Evolutionary conservation across 345 rosid species (phyloP).

Genomic region (Fremontodendron californicum): DNA sequence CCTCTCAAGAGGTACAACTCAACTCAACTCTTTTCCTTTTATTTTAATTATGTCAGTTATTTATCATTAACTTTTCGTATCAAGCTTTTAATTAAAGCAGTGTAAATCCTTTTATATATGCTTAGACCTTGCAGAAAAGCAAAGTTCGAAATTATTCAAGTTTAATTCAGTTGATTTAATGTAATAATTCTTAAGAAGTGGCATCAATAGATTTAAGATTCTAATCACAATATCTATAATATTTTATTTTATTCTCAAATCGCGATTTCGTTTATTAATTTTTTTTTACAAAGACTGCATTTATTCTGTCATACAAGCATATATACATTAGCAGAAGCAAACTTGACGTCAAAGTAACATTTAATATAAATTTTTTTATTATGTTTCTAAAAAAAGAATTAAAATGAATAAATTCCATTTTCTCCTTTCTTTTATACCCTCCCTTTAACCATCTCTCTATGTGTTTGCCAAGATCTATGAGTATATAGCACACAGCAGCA

Average conservation of each 20-base stretch:
- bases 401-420: neutral
- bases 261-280: too few relatives aligned
- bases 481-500: neutral
- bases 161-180: too few relatives aligned
- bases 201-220: too few relatives aligned
- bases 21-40: constrained; percentile 5
- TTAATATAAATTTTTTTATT: constrained; percentile 1
- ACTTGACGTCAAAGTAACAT: constrained; percentile 84
- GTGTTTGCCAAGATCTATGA: neutral
- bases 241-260: too few relatives aligned
- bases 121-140: neutral
- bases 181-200: too few relatives aligned
- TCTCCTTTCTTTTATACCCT: constrained; percentile 16
- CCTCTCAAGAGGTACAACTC: too few relatives aligned
- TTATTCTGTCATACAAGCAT: constrained; percentile 30
- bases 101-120: neutral
- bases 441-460: too few relatives aligned
- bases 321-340: constrained; percentile 38
- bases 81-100: neutral
- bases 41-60: neutral
- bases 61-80: neutral
- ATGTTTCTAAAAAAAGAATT: neutral
- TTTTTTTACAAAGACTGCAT: constrained; percentile 15
- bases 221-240: too few relatives aligned
- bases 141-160: too few relatives aligned